Conservation (phyloP, 768 basidiomycete species). For the Tephrocybe rancida region DNA sequence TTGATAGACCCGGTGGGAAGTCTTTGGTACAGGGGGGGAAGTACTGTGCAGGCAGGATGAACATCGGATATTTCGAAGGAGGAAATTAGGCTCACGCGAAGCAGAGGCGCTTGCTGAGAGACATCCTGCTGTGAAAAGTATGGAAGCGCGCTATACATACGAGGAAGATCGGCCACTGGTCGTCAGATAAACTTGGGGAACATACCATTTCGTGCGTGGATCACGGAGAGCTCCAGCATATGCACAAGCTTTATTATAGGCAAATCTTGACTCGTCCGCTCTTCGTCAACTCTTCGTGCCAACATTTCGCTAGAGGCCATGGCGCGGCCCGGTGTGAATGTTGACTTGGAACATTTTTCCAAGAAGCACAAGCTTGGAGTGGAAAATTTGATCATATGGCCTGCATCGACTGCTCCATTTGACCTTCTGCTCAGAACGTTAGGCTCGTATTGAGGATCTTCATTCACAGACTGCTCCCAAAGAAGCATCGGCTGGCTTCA, state of each 20-base stretch:
- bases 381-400: conserved; percentile 10
- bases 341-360: background rate
- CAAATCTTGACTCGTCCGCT: background rate
- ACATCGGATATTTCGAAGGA: background rate
- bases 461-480: background rate
- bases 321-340: conserved; percentile 5
- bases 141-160: background rate
- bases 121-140: background rate
- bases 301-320: background rate
- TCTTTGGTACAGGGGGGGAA: conserved; percentile 30
- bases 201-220: background rate
- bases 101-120: conserved; percentile 1
- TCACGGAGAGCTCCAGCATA: background rate
- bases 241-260: background rate
- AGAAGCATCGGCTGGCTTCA: background rate
- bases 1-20: conserved; percentile 39
- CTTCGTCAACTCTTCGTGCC: background rate
- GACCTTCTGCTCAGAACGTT: background rate
- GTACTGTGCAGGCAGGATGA: conserved; percentile 22
- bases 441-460: background rate
- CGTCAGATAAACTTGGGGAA: background rate
- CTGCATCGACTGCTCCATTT: background rate
- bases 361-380: conserved; percentile 1
- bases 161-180: background rate
- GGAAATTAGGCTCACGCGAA: background rate